Conservation (phyloP, 352 stramenopile genomes). For the Phytopythium ostracodes region DNA sequence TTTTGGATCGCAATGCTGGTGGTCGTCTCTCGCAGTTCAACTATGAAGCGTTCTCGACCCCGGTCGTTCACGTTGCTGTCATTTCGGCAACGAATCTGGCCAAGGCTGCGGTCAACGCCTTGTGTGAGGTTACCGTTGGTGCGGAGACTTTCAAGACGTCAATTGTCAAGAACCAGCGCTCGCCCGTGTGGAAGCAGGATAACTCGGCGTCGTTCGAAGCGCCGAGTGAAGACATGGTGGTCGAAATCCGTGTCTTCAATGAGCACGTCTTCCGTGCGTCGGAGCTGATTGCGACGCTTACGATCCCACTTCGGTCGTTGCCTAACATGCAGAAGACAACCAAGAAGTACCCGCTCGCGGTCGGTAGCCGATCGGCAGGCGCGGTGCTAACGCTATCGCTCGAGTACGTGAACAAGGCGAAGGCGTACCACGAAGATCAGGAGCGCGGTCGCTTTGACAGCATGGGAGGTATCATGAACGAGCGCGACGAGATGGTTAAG, state of each 20-base stretch:
- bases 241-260: constrained; percentile 82
- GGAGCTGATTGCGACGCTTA: constrained; percentile 69
- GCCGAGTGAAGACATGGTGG: constrained; percentile 70
- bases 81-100: constrained; percentile 79
- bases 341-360: constrained; percentile 79
- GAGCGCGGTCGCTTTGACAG: constrained; percentile 58
- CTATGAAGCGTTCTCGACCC: constrained; percentile 78
- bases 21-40: constrained; percentile 84
- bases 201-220: constrained; percentile 83
- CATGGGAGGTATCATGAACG: constrained; percentile 63
- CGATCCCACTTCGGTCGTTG: constrained; percentile 75
- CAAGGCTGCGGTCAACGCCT: constrained; percentile 69
- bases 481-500: constrained; percentile 80
- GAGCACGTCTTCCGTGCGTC: constrained; percentile 77
- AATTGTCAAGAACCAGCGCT: constrained; percentile 76
- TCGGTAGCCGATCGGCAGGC: constrained; percentile 71
- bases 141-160: constrained; percentile 83
- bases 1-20: constrained; percentile 60
- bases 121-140: constrained; percentile 80
- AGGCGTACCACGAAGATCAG: constrained; percentile 72
- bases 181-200: constrained; percentile 83
- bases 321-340: constrained; percentile 83
- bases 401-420: constrained; percentile 85
- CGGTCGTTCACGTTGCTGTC: constrained; percentile 75
- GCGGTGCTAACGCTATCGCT: constrained; percentile 72